Conservation (phyloP, 2,329 filamentous ascomycete genomes). For the Hypoxylon sp. region DNA sequence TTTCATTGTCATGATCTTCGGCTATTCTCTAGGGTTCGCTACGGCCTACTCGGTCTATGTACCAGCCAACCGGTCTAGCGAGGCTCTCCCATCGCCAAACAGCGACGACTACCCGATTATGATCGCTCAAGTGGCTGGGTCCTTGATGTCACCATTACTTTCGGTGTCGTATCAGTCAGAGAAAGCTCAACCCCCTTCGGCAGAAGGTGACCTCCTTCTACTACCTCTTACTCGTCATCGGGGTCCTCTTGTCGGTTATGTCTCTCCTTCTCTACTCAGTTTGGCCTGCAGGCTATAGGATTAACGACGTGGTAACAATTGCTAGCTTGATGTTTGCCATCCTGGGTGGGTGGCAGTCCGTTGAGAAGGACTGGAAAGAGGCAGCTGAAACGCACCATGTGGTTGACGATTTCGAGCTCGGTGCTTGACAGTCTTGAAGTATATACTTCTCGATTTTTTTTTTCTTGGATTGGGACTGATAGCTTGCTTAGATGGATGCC, state of each 20-base stretch:
- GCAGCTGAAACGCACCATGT: not conserved
- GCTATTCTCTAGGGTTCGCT: conserved; percentile 16
- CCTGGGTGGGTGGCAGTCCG: conserved; percentile 31
- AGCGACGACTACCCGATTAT: conserved; percentile 28
- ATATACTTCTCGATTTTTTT: not conserved
- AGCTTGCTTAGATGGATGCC: not conserved
- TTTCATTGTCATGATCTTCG: conserved; percentile 24
- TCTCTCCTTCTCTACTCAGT: conserved; percentile 30
- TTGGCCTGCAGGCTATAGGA: conserved; percentile 24
- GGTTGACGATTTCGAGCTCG: conserved; percentile 17
- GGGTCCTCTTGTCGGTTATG: conserved; percentile 28
- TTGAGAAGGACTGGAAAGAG: conserved; percentile 29
- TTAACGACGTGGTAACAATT: conserved; percentile 20
- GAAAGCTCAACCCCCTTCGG: conserved; percentile 11
- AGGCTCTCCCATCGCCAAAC: conserved; percentile 12
- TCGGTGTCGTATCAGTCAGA: conserved; percentile 22
- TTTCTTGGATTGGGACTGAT: not conserved
- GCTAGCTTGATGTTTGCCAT: conserved; percentile 25
- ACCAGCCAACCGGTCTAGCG: conserved; percentile 2
- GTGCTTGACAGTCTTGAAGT: not conserved
- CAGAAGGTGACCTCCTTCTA: conserved; percentile 23
- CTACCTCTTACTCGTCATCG: conserved; percentile 18
- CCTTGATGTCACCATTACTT: conserved; percentile 24
- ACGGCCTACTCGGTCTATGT: conserved; percentile 11
- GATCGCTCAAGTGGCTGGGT: conserved; percentile 25